phyloP scores from a whole-genome alignment of 345 rosid genomes.

The Pistacia integerrima region DNA sequence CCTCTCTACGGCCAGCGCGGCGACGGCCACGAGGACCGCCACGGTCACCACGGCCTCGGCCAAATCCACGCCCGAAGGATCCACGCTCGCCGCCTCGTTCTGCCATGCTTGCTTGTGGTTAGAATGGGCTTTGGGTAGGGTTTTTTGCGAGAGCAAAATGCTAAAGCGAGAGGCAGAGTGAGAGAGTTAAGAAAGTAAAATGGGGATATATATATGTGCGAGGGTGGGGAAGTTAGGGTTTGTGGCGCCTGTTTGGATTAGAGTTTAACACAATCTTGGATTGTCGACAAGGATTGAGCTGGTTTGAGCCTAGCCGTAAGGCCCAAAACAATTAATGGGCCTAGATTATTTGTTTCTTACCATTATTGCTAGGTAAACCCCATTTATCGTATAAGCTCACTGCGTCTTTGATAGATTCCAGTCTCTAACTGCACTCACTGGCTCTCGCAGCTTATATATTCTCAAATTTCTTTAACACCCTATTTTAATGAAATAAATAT shows the following conservation, averaged over 20 bases:
- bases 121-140: not conserved
- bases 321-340: too few species aligned
- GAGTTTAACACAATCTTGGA: not conserved
- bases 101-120: conserved; percentile 40
- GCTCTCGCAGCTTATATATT: not conserved
- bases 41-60: conserved; percentile 58
- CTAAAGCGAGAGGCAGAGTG: not conserved
- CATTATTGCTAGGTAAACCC: too few species aligned
- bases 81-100: conserved; percentile 81
- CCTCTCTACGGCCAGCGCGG: conserved; percentile 65
- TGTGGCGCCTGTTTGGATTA: too few species aligned
- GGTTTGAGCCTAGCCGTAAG: too few species aligned
- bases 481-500: too few species aligned
- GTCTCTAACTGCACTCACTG: too few species aligned
- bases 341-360: too few species aligned
- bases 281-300: not conserved
- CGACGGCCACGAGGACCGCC: conserved; percentile 59
- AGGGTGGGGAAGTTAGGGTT: not conserved
- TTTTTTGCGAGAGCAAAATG: not conserved
- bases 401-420: too few species aligned
- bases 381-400: too few species aligned
- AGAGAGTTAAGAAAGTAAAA: not conserved
- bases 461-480: not conserved
- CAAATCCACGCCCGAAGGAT: conserved; percentile 66
- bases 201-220: not conserved